phyloP scores from a whole-genome alignment of 257 asterid genomes.

The Leonotis leonurus region DNA sequence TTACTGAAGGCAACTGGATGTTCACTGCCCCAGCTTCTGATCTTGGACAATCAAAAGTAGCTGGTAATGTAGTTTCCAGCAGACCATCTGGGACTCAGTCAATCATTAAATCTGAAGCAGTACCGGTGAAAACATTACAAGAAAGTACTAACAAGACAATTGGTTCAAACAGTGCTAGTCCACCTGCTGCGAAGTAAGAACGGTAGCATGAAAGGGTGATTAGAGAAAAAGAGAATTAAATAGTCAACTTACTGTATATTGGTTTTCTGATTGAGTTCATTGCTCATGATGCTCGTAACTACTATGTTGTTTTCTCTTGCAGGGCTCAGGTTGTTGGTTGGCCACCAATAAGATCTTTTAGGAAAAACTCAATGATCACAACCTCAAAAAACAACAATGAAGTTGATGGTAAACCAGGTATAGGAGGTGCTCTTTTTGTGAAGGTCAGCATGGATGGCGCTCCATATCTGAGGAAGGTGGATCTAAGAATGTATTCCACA shows the following conservation, averaged over 20 bases:
- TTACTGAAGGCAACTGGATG: conserved; percentile 62
- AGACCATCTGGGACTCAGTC: conserved; percentile 30
- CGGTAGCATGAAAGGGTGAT: background rate
- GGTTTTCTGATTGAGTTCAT: background rate
- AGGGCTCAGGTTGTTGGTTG: conserved; percentile 92
- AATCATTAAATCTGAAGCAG: conserved; percentile 27
- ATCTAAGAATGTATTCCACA: conserved; percentile 53
- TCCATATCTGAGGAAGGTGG: conserved; percentile 90
- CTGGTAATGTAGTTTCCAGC: conserved; percentile 34
- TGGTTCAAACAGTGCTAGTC: conserved; percentile 33
- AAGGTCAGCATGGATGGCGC: conserved; percentile 97
- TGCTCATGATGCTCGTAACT: conserved; percentile 1
- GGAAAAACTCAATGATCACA: conserved; percentile 66
- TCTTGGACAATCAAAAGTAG: conserved; percentile 32
- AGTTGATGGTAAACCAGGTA: conserved; percentile 67
- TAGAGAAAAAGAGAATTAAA: background rate
- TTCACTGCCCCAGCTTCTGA: conserved; percentile 38
- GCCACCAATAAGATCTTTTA: conserved; percentile 82
- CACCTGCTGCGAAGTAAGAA: conserved; percentile 80
- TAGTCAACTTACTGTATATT: background rate
- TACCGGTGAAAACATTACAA: conserved; percentile 30
- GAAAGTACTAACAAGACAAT: conserved; percentile 35
- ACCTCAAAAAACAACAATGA: conserved; percentile 66
- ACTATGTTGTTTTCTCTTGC: conserved; percentile 14
- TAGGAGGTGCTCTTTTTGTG: conserved; percentile 64